Evolutionary conservation across 2,329 filamentous ascomycete species (phyloP).

Genomic region (Atkinsonella texensis): DNA sequence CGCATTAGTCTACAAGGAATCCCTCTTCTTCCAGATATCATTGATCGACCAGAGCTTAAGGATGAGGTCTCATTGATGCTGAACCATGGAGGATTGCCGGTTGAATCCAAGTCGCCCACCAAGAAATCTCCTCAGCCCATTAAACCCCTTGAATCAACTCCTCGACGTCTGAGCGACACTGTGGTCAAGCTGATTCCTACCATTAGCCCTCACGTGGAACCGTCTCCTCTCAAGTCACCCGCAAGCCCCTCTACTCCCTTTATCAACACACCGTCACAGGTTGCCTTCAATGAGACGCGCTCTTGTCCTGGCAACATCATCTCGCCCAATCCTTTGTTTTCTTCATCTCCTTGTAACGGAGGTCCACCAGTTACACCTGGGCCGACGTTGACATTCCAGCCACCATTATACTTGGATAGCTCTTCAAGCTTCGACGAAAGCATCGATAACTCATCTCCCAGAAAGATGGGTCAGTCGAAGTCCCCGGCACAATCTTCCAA

Average conservation of each 20-base stretch:
- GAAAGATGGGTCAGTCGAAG: neutral
- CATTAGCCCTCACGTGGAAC: conserved; percentile 11
- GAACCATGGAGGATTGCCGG: conserved; percentile 10
- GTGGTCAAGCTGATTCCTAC: conserved; percentile 19
- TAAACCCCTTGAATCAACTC: conserved; percentile 15
- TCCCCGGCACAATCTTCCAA: neutral
- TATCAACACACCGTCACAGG: conserved; percentile 5
- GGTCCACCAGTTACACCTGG: neutral
- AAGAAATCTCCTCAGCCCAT: conserved; percentile 18
- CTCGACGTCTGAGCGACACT: conserved; percentile 16
- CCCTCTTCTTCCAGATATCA: conserved; percentile 16
- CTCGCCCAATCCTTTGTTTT: neutral
- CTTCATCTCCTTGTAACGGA: neutral
- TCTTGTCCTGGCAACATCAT: neutral
- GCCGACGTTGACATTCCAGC: neutral
- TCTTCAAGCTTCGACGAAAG: neutral
- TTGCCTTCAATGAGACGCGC: neutral
- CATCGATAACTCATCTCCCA: neutral
- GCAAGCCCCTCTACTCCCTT: conserved; percentile 17
- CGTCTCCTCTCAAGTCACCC: conserved; percentile 20
- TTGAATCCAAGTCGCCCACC: conserved; percentile 17
- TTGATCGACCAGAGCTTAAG: conserved; percentile 17
- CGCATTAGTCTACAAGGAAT: conserved; percentile 9
- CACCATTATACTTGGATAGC: neutral
- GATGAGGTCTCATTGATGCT: conserved; percentile 13